These are phyloP conservation scores for Globisporangium ultimum DNA, from an alignment of 352 stramenopile species.

Conservation along the genomic window DNA sequence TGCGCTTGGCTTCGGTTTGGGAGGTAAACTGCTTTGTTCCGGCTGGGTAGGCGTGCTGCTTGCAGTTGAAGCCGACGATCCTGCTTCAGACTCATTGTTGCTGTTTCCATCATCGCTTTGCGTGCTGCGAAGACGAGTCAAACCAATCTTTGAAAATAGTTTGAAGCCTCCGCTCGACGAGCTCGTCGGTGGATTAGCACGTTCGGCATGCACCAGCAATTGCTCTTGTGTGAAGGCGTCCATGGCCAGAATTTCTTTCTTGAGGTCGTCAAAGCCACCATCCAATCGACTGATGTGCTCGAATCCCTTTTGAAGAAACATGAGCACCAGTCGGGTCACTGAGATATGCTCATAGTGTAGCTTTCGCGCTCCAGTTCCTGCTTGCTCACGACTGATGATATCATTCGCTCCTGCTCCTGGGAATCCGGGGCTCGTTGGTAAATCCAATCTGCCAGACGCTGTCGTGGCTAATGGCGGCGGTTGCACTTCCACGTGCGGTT, in stretches of 20 bases:
- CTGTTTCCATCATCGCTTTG: constrained; percentile 32
- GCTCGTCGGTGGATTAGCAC: constrained; percentile 7
- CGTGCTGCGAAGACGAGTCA: constrained; percentile 28
- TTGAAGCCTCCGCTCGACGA: constrained; percentile 31
- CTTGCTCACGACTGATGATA: constrained; percentile 27
- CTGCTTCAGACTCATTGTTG: constrained; percentile 2
- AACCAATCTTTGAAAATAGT: constrained; percentile 46
- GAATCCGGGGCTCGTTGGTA: constrained; percentile 11
- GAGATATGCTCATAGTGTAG: constrained; percentile 57
- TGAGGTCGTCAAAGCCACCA: constrained; percentile 80
- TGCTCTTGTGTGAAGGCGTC: constrained; percentile 70
- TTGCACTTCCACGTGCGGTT: neutral
- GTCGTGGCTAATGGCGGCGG: constrained; percentile 2
- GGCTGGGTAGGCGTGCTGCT: neutral
- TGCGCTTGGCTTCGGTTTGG: constrained; percentile 14
- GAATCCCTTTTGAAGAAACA: constrained; percentile 87
- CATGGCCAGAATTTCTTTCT: constrained; percentile 56
- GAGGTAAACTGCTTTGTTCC: neutral
- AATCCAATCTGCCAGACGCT: constrained; percentile 3
- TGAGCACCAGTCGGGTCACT: constrained; percentile 73
- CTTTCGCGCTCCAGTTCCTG: constrained; percentile 14
- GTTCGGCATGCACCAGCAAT: constrained; percentile 44
- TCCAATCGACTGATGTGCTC: constrained; percentile 83
- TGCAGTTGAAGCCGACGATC: neutral
- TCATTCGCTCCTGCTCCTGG: constrained; percentile 30